Evolutionary conservation across 257 asterid genomes (phyloP).

Genomic region (Penstemon eatonii): DNA sequence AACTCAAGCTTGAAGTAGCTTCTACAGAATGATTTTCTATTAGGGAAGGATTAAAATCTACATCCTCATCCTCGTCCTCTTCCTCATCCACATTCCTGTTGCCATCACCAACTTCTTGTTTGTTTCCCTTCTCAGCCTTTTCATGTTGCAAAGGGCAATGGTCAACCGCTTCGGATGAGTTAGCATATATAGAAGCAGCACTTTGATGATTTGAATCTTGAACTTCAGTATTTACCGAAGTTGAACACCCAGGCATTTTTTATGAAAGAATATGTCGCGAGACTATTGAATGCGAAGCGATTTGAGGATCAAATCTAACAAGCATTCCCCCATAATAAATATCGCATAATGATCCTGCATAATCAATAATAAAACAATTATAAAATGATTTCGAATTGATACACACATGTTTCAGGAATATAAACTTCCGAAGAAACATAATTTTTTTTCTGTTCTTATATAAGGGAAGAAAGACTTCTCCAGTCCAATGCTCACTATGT

Average conservation of each 20-base stretch:
- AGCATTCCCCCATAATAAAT: background rate
- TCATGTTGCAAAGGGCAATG: slow-evolving; percentile 33
- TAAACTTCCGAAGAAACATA: background rate
- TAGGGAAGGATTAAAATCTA: slow-evolving; percentile 78
- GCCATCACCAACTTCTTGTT: slow-evolving; percentile 32
- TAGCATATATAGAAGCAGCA: slow-evolving; percentile 29
- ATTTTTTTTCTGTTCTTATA: background rate
- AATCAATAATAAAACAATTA: slow-evolving; percentile 15
- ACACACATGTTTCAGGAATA: background rate
- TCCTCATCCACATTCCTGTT: slow-evolving; percentile 42
- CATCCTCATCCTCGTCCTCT: slow-evolving; percentile 89
- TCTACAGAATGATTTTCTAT: slow-evolving; percentile 63
- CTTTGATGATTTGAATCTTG: slow-evolving; percentile 33
- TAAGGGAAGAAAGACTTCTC: slow-evolving; percentile 1
- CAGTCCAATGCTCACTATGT: slow-evolving; percentile 18
- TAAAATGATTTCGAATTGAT: slow-evolving; percentile 6
- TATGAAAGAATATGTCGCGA: slow-evolving; percentile 18
- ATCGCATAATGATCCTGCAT: slow-evolving; percentile 23
- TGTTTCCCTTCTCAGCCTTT: slow-evolving; percentile 37
- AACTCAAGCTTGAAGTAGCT: slow-evolving; percentile 91
- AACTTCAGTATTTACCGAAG: slow-evolving; percentile 36
- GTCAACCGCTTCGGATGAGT: slow-evolving; percentile 32
- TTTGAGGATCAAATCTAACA: slow-evolving; percentile 22
- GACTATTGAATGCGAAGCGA: slow-evolving; percentile 15
- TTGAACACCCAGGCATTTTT: slow-evolving; percentile 40